Conservation (phyloP, 176 grass and related monocot species). For the Eremochloa ophiuroides region DNA sequence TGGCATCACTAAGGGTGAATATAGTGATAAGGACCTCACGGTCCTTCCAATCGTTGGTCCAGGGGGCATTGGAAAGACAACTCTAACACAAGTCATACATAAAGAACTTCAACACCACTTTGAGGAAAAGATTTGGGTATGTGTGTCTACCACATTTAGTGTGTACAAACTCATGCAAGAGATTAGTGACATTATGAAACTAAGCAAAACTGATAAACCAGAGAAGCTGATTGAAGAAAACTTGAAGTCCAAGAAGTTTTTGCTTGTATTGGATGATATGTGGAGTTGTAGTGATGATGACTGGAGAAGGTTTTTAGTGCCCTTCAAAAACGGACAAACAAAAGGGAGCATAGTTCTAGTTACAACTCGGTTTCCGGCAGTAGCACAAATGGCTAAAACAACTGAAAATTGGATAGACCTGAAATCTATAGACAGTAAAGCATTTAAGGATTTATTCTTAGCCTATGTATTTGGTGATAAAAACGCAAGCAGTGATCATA, state of each 20-base stretch:
- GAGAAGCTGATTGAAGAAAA: neutral
- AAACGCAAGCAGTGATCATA: neutral
- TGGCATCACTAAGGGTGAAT: neutral
- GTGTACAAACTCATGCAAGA: neutral
- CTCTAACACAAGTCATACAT: conserved; percentile 34
- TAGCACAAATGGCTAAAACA: neutral
- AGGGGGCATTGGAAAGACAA: conserved; percentile 49
- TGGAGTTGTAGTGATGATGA: neutral
- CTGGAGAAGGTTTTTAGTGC: neutral
- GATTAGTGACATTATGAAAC: neutral
- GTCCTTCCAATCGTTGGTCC: conserved; percentile 35
- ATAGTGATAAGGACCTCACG: neutral
- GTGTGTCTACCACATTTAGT: conserved; percentile 30
- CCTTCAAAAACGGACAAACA: neutral
- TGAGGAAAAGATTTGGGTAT: conserved; percentile 21
- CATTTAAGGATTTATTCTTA: neutral
- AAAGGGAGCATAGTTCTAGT: conserved; percentile 1
- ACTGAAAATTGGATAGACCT: neutral
- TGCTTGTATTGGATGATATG: conserved; percentile 28
- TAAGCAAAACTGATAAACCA: neutral
- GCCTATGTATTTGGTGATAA: neutral
- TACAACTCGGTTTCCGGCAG: neutral
- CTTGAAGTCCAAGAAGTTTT: neutral
- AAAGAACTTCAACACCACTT: neutral
- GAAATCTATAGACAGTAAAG: neutral